These are phyloP conservation scores for Kwoniella dejecticola DNA, from an alignment of 768 basidiomycete species.

Conservation along the genomic window DNA sequence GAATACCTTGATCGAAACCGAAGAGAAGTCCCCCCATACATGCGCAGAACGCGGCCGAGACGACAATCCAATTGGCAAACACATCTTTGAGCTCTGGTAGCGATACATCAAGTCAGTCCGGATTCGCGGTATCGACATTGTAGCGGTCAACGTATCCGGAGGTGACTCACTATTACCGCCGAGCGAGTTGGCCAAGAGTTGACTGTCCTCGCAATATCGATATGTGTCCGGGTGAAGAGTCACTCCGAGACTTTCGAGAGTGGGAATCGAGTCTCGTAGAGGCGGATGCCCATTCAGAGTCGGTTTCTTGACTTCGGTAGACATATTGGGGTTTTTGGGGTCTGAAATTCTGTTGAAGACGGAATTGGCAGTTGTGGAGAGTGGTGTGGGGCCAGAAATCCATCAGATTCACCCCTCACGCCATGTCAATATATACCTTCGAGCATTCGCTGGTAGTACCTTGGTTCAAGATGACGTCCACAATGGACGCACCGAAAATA, in stretches of 20 bases:
- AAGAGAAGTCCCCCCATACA: constrained; percentile 2
- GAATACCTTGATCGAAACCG: constrained; percentile 6
- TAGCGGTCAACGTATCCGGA: background rate
- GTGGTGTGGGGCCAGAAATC: too few relatives aligned
- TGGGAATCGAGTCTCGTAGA: background rate
- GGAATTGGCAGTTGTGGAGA: too few relatives aligned
- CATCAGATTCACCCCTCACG: too few relatives aligned
- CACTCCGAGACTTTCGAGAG: background rate
- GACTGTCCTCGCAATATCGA: background rate
- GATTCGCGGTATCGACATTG: too few relatives aligned
- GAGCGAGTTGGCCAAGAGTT: background rate
- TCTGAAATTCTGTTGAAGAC: too few relatives aligned
- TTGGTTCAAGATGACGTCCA: too few relatives aligned
- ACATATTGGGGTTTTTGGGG: too few relatives aligned
- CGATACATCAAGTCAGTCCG: background rate
- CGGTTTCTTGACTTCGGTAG: too few relatives aligned
- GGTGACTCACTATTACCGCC: background rate
- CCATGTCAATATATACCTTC: too few relatives aligned
- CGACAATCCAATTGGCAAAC: constrained; percentile 1
- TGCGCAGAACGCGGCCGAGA: background rate
- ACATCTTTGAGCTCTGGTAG: constrained; percentile 4
- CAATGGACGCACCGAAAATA: too few relatives aligned
- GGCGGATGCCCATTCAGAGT: background rate
- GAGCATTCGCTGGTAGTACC: too few relatives aligned
- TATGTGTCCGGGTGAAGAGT: background rate